Evolutionary conservation across 208 protist genomes (phyloP).

Genomic region (Angomonas ambiguus): DNA sequence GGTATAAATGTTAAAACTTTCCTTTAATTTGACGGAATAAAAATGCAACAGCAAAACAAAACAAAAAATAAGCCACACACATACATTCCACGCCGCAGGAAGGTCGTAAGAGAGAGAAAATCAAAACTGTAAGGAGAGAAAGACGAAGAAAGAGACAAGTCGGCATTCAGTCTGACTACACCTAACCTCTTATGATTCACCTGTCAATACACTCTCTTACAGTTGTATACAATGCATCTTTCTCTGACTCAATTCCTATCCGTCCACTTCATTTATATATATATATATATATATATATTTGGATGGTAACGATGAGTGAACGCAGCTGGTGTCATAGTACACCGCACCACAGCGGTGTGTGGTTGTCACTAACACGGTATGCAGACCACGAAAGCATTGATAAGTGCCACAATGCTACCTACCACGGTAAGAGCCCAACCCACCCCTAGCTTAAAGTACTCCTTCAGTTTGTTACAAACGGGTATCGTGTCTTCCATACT

Average conservation of each 20-base stretch:
- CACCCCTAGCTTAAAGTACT: slow-evolving; percentile 21
- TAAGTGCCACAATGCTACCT: slow-evolving; percentile 25
- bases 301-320: too few relatives aligned
- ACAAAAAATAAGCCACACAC: neutral
- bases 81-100: neutral
- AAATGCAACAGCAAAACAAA: neutral
- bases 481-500: neutral
- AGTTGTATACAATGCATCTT: too few relatives aligned
- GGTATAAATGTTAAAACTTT: slow-evolving; percentile 1
- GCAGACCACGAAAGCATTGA: slow-evolving; percentile 27
- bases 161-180: too few relatives aligned
- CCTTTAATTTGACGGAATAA: neutral
- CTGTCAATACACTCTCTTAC: too few relatives aligned
- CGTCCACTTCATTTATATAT: too few relatives aligned
- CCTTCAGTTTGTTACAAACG: slow-evolving; percentile 7
- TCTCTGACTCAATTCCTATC: too few relatives aligned
- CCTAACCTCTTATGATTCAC: too few relatives aligned
- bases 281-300: neutral
- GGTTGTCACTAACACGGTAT: slow-evolving; percentile 19
- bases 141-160: neutral
- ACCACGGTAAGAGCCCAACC: slow-evolving; percentile 33
- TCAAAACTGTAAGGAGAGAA: too few relatives aligned
- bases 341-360: too few relatives aligned
- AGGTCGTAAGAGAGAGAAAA: too few relatives aligned
- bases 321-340: too few relatives aligned